phyloP scores from a whole-genome alignment of 129 eudicot genomes.

The Lactuca sativa region DNA sequence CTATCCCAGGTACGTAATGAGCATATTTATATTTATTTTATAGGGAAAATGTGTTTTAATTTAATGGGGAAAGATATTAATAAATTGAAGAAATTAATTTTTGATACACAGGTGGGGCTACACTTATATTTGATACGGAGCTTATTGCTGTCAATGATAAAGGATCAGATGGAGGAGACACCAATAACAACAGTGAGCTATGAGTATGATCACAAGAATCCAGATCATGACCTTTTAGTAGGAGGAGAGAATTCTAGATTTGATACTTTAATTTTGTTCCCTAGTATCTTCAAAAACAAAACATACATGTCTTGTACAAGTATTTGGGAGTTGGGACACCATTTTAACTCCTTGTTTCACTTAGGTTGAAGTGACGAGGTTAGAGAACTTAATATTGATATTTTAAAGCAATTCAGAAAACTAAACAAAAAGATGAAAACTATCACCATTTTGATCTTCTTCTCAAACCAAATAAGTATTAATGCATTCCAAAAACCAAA shows the following conservation, averaged over 20 bases:
- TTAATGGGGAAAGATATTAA: not conserved
- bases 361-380: not conserved
- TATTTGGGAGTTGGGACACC: not conserved
- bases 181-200: slow-evolving; percentile 52
- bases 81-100: not conserved
- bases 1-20: slow-evolving; percentile 92
- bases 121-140: slow-evolving; percentile 93
- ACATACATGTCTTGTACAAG: not conserved
- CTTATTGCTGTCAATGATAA: slow-evolving; percentile 84
- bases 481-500: no score
- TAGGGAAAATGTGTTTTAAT: not conserved
- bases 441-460: no score
- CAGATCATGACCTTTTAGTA: slow-evolving; percentile 1
- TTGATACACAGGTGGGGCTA: slow-evolving; percentile 75
- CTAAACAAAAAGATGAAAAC: no score
- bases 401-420: no score
- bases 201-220: slow-evolving; percentile 47
- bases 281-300: slow-evolving; percentile 2
- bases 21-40: not conserved
- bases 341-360: not conserved
- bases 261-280: slow-evolving; percentile 27
- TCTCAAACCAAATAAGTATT: no score
- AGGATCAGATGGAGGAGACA: slow-evolving; percentile 42
- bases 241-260: slow-evolving; percentile 24
- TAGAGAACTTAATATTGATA: no score